Base-by-base conservation (phyloP, 805 yeast species). In the Kuraishia cidri region DNA sequence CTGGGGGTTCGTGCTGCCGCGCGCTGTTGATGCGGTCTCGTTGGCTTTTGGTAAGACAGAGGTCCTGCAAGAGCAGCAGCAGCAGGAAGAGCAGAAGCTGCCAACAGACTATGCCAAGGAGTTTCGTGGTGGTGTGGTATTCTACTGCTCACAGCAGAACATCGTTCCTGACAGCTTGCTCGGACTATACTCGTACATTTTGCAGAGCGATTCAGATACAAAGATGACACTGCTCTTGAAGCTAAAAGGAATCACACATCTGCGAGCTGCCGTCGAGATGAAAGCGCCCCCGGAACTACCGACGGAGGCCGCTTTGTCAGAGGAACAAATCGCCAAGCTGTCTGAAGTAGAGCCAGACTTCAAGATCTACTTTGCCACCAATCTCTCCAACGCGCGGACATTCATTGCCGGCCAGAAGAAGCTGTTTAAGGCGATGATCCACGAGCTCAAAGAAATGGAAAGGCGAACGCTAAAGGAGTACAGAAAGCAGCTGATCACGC, bases 181-280 rank as follows among this genome's bases (percentile, higher is more conserved):
- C 3, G 58, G 58, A 21, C 51, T 77, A 9, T 82, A 77, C 50
- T 72, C 73, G 19, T 68, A 53, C 41, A 50, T 79, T 27, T 69
- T 70, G 6, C 69, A 63, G 38, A 58, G 66, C 32, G 45, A 48
- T 1, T 62, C 69, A 39, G 88, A 81, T 34, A 37, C 42, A 6
- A 41, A 36, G 2, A 39, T 66, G 16, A 69, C 75, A 0, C 50
- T 72, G 26, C 62, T 82, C 43, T 66, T 71, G 59, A 52, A 62
- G 32, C 52, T 82, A n/a, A 76, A 75, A 30, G 92, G 88, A 0
- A 46, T 77, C 23, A 72, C 65, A 41, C 68, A 74, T 37, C 50
- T 82, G 29, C 52, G 69, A 13, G 46, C 53, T n/a, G 78, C 84
- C 3, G 40, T 81, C 8, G 67, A 64, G 20, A 50, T 64, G 22